Base-by-base conservation (phyloP, 371 early-diverging fungal genomes). In the Mucor lusitanicus region DNA sequence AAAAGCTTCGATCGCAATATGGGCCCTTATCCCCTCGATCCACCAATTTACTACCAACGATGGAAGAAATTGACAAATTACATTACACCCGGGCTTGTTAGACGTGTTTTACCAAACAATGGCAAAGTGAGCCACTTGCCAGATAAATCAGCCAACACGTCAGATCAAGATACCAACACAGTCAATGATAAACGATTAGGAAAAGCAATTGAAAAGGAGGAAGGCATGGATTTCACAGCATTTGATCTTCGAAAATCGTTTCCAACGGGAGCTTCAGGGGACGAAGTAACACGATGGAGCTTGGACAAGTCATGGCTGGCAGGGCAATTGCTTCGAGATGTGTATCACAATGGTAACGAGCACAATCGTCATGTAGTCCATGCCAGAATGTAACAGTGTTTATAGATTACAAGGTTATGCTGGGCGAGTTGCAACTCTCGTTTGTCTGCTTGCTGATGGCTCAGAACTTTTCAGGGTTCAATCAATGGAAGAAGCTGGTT, bases 241-340 rank as follows among this genome's bases (percentile, higher is more conserved):
- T 86, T 95, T 71, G 91, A 97, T 70, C 73, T 97, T 46, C 86
- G 90, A 39, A 84, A 85, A 25, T 97, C 97, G 8, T 96, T 94
- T 68, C 92, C 94, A 0, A 57, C 72, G 11, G 89, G 90, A 8
- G 92, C 95, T 3, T 75, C 89, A 0, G 91, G 92, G 0, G 82
- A 84, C 15, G 88, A 91, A 53, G 69, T 91, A 0, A 94, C 94
- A 25, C 85, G 85, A 58, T 95, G 94, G 85, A 94, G 93, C 73
- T 69, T 89, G 21, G 98, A 98, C 84, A 97, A 97, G 78, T 91
- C 91, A 46, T 96, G 92, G 90, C 83, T 97, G 33, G 81, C 95
- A 39, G 61, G 64, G 1, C 68, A 85, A 7, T 62, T 91, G 6
- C 66, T 93, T 11, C 37, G 50, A 6, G 56, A 56, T 0, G 61